A percentile compares a stretch with the other conserved stretches of the same genome.
Conservation (phyloP, 1,139 yeast genomes). For the Sugiyamaella castrensis region DNA sequence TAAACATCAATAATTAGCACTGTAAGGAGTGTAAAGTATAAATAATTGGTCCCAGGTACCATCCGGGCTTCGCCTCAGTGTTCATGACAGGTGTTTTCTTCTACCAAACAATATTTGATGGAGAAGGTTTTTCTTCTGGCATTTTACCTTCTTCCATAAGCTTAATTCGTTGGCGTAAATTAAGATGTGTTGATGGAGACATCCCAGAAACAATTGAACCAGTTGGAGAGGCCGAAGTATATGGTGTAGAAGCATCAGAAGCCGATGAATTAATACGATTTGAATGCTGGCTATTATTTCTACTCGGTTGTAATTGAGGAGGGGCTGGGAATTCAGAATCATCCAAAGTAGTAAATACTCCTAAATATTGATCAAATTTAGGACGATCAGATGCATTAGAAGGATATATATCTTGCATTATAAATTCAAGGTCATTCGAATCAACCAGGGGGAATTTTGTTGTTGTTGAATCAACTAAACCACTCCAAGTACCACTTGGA, state of each 20-base stretch:
- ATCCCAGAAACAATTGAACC: conserved; percentile 13
- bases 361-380: conserved; percentile 12
- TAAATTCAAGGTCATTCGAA: conserved; percentile 23
- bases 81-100: background rate
- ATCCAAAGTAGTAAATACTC: conserved; percentile 10
- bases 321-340: background rate
- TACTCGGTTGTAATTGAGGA: background rate
- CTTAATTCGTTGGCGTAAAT: conserved; percentile 32
- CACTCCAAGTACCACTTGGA: background rate
- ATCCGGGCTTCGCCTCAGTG: background rate
- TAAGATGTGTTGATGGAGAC: conserved; percentile 11
- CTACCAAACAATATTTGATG: conserved; percentile 20
- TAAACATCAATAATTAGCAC: background rate
- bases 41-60: background rate
- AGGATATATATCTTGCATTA: conserved; percentile 22
- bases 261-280: background rate
- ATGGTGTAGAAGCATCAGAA: conserved; percentile 12
- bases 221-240: conserved; percentile 16
- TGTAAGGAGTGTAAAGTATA: too few relatives aligned
- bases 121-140: conserved; percentile 20
- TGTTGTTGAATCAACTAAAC: background rate
- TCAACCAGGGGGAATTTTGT: conserved; percentile 17
- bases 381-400: background rate
- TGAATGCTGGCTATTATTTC: too few relatives aligned
- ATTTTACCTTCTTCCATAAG: conserved; percentile 32